Conservation (phyloP, 2,329 filamentous ascomycete species). For the Didymella pomorum region DNA sequence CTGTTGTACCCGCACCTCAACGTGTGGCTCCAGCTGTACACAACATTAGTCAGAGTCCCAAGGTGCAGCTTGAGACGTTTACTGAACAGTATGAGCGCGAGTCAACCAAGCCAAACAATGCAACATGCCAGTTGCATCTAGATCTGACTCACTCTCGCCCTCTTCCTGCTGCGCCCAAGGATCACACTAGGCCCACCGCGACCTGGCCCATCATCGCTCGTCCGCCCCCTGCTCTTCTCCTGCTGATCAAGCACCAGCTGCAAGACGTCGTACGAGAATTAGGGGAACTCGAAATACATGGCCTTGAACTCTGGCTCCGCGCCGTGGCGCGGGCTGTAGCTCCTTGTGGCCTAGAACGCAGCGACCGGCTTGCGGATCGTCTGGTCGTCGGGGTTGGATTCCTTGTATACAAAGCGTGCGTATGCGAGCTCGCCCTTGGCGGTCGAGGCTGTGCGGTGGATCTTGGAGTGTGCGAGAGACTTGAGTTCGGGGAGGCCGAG, state of each 20-base stretch:
- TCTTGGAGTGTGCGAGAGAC: slow-evolving; percentile 83
- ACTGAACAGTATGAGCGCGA: too few relatives aligned
- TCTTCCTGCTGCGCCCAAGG: slow-evolving; percentile 46
- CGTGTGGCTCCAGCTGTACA: neutral
- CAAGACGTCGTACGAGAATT: slow-evolving; percentile 92
- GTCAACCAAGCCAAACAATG: neutral
- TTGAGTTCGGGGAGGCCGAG: slow-evolving; percentile 72
- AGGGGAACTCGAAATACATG: slow-evolving; percentile 87
- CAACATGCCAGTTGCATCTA: slow-evolving; percentile 19
- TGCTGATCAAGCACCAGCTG: slow-evolving; percentile 65
- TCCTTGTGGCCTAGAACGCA: slow-evolving; percentile 87
- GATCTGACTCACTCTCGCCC: slow-evolving; percentile 41
- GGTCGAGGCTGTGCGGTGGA: slow-evolving; percentile 87
- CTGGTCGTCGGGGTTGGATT: slow-evolving; percentile 73
- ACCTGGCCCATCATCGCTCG: slow-evolving; percentile 25
- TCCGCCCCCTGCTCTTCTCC: slow-evolving; percentile 52
- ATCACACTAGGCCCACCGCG: slow-evolving; percentile 50
- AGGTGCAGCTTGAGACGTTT: too few relatives aligned
- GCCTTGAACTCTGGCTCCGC: slow-evolving; percentile 84
- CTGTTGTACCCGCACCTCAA: neutral
- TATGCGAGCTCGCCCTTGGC: slow-evolving; percentile 91
- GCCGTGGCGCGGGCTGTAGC: slow-evolving; percentile 82
- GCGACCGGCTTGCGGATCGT: slow-evolving; percentile 83
- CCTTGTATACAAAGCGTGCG: slow-evolving; percentile 86
- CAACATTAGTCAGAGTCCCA: too few relatives aligned